These are phyloP conservation scores for Colletotrichum magnum DNA, from an alignment of 2,329 filamentous ascomycete genomes.

Conservation along the genomic window DNA sequence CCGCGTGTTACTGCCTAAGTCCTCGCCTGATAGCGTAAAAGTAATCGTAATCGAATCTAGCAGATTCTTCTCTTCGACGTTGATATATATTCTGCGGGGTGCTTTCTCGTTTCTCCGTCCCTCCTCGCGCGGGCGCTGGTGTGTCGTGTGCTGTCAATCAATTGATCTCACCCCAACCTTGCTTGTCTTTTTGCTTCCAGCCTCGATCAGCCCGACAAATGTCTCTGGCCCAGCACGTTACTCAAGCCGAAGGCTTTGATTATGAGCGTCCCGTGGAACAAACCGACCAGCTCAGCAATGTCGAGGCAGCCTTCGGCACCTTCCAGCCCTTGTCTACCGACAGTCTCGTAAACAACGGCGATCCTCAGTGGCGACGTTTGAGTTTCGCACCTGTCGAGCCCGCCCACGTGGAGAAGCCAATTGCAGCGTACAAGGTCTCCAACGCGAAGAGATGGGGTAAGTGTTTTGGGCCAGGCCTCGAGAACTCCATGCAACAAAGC, in stretches of 20 bases:
- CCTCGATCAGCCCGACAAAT: slow-evolving; percentile 44
- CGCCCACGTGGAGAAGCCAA: slow-evolving; percentile 45
- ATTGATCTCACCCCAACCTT: too few relatives aligned
- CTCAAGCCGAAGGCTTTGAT: slow-evolving; percentile 57
- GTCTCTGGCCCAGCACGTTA: slow-evolving; percentile 61
- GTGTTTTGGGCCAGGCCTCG: slow-evolving; percentile 11
- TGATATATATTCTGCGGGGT: background rate
- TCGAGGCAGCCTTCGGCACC: slow-evolving; percentile 46
- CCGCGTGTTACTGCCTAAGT: background rate
- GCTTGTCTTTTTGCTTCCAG: background rate
- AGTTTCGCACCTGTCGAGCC: slow-evolving; percentile 48
- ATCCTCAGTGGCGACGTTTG: slow-evolving; percentile 44
- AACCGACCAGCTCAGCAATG: slow-evolving; percentile 42
- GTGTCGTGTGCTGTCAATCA: too few relatives aligned
- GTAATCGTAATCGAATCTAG: slow-evolving; percentile 12
- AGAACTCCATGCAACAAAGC: background rate
- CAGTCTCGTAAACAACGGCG: slow-evolving; percentile 15
- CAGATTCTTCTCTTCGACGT: background rate
- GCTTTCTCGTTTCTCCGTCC: background rate
- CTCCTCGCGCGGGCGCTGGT: too few relatives aligned
- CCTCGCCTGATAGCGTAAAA: too few relatives aligned
- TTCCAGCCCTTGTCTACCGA: slow-evolving; percentile 40
- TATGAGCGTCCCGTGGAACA: slow-evolving; percentile 48
- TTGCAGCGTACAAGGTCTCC: slow-evolving; percentile 50
- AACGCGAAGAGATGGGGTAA: slow-evolving; percentile 46